A percentile compares a stretch with the other conserved stretches of the same genome.
Evolutionary conservation across 2,329 filamentous ascomycete genomes (phyloP).

Genomic region (Neonectria hederae): DNA sequence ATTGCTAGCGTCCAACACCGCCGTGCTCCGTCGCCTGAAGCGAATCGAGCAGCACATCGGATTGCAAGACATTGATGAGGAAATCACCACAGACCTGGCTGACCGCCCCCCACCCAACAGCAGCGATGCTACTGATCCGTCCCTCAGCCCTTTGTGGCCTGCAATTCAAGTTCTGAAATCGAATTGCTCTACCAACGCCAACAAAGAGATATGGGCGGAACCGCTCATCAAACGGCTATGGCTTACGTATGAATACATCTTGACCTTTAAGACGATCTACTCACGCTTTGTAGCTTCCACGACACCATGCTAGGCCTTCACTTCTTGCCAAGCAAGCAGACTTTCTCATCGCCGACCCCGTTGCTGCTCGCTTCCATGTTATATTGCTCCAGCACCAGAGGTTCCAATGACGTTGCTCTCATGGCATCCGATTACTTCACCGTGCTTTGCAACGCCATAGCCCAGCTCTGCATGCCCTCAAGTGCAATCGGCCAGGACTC

Average conservation of each 20-base stretch:
- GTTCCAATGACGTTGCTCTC: constrained; percentile 45
- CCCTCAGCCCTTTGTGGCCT: constrained; percentile 2
- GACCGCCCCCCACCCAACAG: not conserved
- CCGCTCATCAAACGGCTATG: constrained; percentile 4
- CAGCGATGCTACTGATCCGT: not conserved
- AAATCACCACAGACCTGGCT: not conserved
- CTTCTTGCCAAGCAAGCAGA: constrained; percentile 54
- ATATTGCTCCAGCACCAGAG: constrained; percentile 52
- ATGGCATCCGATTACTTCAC: constrained; percentile 51
- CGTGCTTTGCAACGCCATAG: constrained; percentile 51
- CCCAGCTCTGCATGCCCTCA: constrained; percentile 51
- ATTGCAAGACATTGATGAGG: not conserved
- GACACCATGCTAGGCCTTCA: constrained; percentile 56
- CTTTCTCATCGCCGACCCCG: constrained; percentile 53
- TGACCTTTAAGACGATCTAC: not conserved
- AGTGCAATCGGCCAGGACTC: constrained; percentile 39
- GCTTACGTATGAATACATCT: not conserved
- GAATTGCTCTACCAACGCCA: not conserved
- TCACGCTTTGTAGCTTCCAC: constrained; percentile 47
- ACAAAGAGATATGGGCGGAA: constrained; percentile 1
- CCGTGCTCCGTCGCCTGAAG: constrained; percentile 7
- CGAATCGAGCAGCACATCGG: constrained; percentile 10
- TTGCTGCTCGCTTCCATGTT: constrained; percentile 55
- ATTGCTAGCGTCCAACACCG: not conserved
- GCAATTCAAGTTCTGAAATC: not conserved